These are phyloP conservation scores for Mycosphaerella arachidis DNA, from an alignment of 2,329 filamentous ascomycete genomes.

Conservation along the genomic window DNA sequence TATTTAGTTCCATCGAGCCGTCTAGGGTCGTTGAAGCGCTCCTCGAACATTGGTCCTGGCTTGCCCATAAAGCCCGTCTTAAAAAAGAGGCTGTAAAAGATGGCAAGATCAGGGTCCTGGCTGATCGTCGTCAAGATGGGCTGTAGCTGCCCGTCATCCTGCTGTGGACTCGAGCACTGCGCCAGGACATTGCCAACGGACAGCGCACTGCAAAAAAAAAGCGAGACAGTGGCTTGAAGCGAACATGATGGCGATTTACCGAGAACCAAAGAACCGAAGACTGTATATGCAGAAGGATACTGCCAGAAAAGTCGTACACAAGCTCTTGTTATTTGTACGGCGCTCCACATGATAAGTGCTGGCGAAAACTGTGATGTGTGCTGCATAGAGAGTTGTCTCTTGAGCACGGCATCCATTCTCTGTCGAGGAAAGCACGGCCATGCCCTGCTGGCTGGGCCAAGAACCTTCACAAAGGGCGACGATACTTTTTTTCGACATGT, in stretches of 20 bases:
- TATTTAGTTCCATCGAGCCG: background rate
- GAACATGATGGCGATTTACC: background rate
- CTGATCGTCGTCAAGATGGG: background rate
- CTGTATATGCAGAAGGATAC: background rate
- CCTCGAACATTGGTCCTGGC: constrained; percentile 13
- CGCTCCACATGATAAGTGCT: background rate
- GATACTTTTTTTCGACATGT: too few relatives aligned
- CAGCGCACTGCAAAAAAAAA: background rate
- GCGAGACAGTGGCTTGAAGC: background rate
- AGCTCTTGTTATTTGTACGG: background rate
- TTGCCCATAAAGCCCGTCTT: constrained; percentile 6
- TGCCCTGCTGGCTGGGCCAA: background rate
- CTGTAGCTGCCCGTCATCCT: background rate
- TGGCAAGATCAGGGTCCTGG: background rate
- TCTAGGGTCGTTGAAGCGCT: constrained; percentile 15
- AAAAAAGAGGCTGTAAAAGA: constrained; percentile 1
- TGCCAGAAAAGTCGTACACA: background rate
- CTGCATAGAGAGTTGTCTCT: background rate
- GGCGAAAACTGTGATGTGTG: background rate
- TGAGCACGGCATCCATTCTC: background rate
- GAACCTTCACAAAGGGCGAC: too few relatives aligned
- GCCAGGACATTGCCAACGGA: background rate
- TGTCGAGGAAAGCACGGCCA: background rate
- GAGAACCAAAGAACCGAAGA: background rate
- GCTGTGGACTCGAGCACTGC: background rate